These are phyloP conservation scores for Cymbopogon flexuosus DNA, from an alignment of 202 grass and related monocot genomes.

Conservation along the genomic window DNA sequence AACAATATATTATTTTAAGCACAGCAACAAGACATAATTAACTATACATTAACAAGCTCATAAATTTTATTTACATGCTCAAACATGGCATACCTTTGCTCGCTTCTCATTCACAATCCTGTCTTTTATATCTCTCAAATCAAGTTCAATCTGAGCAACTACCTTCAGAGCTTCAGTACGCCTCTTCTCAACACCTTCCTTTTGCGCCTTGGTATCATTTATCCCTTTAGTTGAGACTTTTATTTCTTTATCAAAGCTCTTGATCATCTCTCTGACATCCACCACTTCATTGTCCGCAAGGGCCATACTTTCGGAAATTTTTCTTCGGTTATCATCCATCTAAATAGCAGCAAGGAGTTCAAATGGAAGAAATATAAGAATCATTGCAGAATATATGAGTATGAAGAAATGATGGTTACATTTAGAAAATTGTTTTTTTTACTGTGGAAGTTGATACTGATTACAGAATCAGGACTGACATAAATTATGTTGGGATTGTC, in stretches of 20 bases:
- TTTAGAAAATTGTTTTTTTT: not conserved
- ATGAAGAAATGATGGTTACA: conserved; percentile 13
- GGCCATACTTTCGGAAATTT: conserved; percentile 80
- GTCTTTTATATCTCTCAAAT: conserved; percentile 90
- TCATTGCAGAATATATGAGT: conserved; percentile 19
- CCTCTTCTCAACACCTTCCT: conserved; percentile 76
- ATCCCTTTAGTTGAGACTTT: conserved; percentile 78
- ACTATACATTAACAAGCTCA: not conserved
- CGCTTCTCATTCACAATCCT: conserved; percentile 67
- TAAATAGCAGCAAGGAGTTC: conserved; percentile 43
- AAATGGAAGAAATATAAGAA: conserved; percentile 20
- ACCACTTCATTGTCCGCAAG: conserved; percentile 74
- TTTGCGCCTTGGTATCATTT: conserved; percentile 68
- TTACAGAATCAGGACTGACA: not conserved
- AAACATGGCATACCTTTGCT: conserved; percentile 66
- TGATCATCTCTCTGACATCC: conserved; percentile 76
- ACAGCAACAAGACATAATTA: conserved; percentile 6
- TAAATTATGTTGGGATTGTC: not conserved
- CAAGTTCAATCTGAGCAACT: conserved; percentile 87
- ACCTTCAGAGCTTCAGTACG: conserved; percentile 73
- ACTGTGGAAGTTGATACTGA: not conserved
- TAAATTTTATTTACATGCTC: conserved; percentile 16
- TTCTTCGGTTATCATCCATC: conserved; percentile 86
- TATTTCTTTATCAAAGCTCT: conserved; percentile 74
- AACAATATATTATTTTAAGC: conserved; percentile 33